A percentile compares a stretch with the other conserved stretches of the same genome.
These are phyloP conservation scores for Microbotryum lychnidis-dioicae DNA, from an alignment of 1,284 basidiomycete genomes.

Conservation along the genomic window DNA sequence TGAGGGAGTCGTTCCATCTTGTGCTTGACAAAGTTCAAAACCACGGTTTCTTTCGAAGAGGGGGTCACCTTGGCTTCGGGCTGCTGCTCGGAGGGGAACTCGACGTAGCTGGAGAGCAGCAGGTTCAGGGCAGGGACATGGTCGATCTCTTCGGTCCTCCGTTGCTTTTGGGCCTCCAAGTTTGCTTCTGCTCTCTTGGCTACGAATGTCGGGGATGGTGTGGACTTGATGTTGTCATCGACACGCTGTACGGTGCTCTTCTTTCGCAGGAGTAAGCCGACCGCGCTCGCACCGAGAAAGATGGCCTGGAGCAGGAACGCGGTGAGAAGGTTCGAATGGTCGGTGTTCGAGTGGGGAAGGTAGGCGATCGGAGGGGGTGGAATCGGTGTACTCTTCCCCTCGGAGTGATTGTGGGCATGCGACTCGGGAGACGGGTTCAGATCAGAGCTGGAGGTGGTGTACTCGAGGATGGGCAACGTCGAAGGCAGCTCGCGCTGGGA, in stretches of 20 bases:
- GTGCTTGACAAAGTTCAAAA: too few species aligned
- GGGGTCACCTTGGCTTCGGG: too few species aligned
- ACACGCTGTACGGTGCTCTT: background rate
- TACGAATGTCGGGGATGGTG: too few species aligned
- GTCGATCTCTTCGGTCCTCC: too few species aligned
- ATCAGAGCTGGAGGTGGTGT: background rate
- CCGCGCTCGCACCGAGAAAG: constrained; percentile 5
- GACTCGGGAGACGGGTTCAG: background rate
- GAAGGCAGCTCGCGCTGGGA: background rate
- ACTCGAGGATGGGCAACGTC: background rate
- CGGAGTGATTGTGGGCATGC: background rate
- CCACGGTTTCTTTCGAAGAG: too few species aligned
- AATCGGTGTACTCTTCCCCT: background rate
- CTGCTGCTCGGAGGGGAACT: too few species aligned
- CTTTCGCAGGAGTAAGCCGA: constrained; percentile 2
- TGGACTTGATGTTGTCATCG: background rate
- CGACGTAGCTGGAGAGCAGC: too few species aligned
- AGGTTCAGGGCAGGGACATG: too few species aligned
- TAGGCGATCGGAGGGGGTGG: background rate
- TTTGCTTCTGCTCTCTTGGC: too few species aligned
- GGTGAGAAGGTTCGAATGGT: background rate
- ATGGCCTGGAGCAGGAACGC: constrained; percentile 1
- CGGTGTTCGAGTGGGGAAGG: background rate
- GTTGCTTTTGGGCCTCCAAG: too few species aligned
- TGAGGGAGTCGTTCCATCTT: too few species aligned